A percentile compares a stretch with the other conserved stretches of the same genome.
Conservation (phyloP, 495 filamentous ascomycete species). For the Astrothelium macrocarpum region DNA sequence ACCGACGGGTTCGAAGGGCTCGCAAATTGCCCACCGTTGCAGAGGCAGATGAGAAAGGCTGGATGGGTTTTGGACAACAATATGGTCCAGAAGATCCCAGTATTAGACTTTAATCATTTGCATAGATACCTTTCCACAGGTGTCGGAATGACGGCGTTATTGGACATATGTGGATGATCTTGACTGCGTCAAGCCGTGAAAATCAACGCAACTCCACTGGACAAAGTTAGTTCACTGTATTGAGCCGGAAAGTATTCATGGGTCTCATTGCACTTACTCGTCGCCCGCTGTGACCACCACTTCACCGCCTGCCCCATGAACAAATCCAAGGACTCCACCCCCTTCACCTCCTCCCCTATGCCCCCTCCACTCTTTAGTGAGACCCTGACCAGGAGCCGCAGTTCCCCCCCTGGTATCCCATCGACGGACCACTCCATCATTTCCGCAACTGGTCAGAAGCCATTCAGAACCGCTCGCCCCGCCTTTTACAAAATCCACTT, state of each 20-base stretch:
- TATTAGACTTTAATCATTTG: neutral
- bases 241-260: neutral
- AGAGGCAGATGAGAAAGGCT: constrained; percentile 2
- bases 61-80: constrained; percentile 2
- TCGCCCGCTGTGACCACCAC: constrained; percentile 25
- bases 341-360: constrained; percentile 27
- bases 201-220: constrained; percentile 18
- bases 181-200: constrained; percentile 10
- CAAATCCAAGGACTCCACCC: constrained; percentile 24
- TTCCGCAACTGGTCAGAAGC: constrained; percentile 70
- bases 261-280: constrained; percentile 13
- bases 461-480: constrained; percentile 36
- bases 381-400: constrained; percentile 37
- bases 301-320: constrained; percentile 22
- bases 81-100: neutral
- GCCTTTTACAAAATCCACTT: constrained; percentile 72
- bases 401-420: constrained; percentile 84
- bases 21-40: neutral
- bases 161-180: neutral
- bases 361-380: constrained; percentile 24
- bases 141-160: neutral
- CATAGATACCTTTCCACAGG: neutral
- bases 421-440: constrained; percentile 76
- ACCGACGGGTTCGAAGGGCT: constrained; percentile 28
- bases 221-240: no score